phyloP scores from a whole-genome alignment of 2,329 filamentous ascomycete species.

The Paecilomyces variotii region DNA sequence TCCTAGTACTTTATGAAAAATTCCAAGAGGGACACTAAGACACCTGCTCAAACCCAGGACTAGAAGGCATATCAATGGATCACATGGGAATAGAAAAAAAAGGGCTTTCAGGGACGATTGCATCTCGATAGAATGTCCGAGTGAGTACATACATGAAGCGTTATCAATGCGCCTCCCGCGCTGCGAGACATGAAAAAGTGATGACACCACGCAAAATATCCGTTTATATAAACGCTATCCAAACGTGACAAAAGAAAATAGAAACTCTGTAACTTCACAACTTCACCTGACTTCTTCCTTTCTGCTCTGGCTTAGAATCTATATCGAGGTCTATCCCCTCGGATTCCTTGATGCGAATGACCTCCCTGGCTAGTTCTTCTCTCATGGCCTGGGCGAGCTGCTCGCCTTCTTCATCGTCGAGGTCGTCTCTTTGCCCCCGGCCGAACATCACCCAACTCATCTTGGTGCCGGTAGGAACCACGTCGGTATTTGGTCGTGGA shows the following conservation, averaged over 20 bases:
- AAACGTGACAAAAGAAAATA: background rate
- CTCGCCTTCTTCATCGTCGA: slow-evolving; percentile 40
- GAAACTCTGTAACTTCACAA: background rate
- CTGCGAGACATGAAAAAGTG: background rate
- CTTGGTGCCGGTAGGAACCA: slow-evolving; percentile 10
- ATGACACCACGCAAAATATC: background rate
- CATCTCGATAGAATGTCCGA: background rate
- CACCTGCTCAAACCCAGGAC: background rate
- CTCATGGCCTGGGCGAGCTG: slow-evolving; percentile 29
- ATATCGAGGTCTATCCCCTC: slow-evolving; percentile 30
- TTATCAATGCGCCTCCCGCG: background rate
- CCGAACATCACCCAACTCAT: slow-evolving; percentile 39
- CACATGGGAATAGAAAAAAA: background rate
- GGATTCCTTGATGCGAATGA: slow-evolving; percentile 24
- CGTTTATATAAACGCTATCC: background rate
- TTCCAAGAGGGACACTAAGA: background rate
- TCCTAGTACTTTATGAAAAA: background rate
- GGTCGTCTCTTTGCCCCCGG: slow-evolving; percentile 38
- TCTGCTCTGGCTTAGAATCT: slow-evolving; percentile 5
- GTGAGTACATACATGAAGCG: background rate
- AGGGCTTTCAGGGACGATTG: background rate
- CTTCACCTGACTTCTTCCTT: background rate
- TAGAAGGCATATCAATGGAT: background rate
- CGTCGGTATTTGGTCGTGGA: slow-evolving; percentile 53
- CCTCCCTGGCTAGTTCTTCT: slow-evolving; percentile 28